These are phyloP conservation scores for Neopestalotiopsis rosae DNA, from an alignment of 2,329 filamentous ascomycete species.

Conservation along the genomic window DNA sequence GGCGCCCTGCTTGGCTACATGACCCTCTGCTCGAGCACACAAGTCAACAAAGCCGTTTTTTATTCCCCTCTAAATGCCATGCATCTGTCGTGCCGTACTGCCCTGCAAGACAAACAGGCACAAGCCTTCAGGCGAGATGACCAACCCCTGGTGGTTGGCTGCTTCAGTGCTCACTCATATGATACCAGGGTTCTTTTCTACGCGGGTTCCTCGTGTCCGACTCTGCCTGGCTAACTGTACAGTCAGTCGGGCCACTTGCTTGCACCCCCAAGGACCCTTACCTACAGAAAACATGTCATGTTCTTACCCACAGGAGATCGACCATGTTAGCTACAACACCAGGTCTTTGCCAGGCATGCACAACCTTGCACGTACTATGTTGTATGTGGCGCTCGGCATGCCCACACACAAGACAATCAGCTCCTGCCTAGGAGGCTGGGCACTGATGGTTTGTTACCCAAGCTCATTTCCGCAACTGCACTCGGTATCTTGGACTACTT, in stretches of 20 bases:
- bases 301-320: neutral
- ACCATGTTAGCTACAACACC: neutral
- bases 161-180: neutral
- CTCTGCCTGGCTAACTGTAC: neutral
- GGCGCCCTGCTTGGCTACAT: constrained; percentile 7
- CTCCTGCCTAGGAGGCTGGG: constrained; percentile 8
- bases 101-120: neutral
- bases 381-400: constrained; percentile 12
- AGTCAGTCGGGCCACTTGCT: constrained; percentile 4
- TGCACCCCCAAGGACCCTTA: neutral
- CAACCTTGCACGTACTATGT: constrained; percentile 6
- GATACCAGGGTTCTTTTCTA: neutral
- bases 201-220: constrained; percentile 4
- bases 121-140: neutral
- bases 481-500: neutral
- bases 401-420: neutral
- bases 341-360: neutral
- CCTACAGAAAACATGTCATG: neutral
- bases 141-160: constrained; percentile 1
- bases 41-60: neutral
- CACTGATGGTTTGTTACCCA: constrained; percentile 1
- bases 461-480: neutral
- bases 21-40: neutral
- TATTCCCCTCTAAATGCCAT: neutral
- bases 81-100: constrained; percentile 1